A percentile compares a stretch with the other conserved stretches of the same genome.
Conservation (phyloP, 2,329 filamentous ascomycete species). For the Colletotrichum sp. region DNA sequence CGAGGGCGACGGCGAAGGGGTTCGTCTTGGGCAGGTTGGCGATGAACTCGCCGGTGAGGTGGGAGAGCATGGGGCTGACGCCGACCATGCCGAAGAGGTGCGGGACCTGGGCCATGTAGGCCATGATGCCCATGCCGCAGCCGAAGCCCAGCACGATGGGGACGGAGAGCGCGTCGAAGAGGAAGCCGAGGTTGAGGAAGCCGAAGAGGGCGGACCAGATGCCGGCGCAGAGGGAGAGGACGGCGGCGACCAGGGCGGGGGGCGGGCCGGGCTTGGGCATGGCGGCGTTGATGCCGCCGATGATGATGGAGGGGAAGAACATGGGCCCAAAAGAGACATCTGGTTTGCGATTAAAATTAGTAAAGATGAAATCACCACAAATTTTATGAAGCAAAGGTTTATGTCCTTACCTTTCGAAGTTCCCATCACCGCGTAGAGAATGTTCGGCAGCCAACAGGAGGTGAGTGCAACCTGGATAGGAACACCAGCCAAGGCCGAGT, state of each 20-base stretch:
- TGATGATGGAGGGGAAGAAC: neutral
- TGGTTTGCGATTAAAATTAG: rapidly evolving
- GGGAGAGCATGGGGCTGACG: neutral
- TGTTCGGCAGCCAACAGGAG: neutral
- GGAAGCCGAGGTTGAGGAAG: neutral
- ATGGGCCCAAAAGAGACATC: neutral
- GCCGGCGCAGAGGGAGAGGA: neutral
- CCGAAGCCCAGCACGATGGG: neutral
- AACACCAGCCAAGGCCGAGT: neutral
- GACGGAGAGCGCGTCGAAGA: neutral
- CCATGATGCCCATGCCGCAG: neutral
- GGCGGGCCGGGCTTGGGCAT: neutral
- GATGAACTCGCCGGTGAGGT: neutral
- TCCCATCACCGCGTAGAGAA: neutral
- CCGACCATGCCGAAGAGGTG: neutral
- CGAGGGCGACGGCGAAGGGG: neutral
- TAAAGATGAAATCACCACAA: rapidly evolving
- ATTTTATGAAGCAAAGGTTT: neutral
- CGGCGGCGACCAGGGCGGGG: neutral
- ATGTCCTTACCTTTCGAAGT: neutral
- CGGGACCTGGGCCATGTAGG: neutral
- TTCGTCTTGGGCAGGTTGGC: neutral
- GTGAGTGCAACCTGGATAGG: neutral
- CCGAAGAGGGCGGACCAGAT: neutral
- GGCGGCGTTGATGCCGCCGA: neutral